phyloP scores from a whole-genome alignment of 371 early-diverging fungal genomes.

The Rhizopus stolonifer region DNA sequence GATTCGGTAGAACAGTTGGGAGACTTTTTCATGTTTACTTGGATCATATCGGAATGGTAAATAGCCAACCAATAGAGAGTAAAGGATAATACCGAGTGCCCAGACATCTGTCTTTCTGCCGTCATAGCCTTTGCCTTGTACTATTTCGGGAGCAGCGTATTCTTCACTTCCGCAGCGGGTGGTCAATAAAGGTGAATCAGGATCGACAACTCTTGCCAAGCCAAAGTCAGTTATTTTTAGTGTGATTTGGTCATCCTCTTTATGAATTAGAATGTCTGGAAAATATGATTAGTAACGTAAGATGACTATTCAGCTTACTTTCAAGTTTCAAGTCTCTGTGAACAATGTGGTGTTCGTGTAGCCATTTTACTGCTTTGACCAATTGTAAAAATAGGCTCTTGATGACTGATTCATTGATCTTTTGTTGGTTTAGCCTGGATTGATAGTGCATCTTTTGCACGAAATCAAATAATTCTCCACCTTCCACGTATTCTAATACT shows the following conservation, averaged over 20 bases:
- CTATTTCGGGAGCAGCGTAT: slow-evolving; percentile 87
- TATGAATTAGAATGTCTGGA: slow-evolving; percentile 28
- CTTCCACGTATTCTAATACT: slow-evolving; percentile 64
- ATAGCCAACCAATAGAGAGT: slow-evolving; percentile 54
- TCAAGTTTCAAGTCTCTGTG: slow-evolving; percentile 82
- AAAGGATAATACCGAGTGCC: slow-evolving; percentile 74
- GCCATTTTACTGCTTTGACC: slow-evolving; percentile 60
- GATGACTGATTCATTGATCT: slow-evolving; percentile 32
- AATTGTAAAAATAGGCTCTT: slow-evolving; percentile 50
- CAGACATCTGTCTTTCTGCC: slow-evolving; percentile 69
- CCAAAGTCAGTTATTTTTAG: slow-evolving; percentile 73
- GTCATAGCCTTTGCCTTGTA: slow-evolving; percentile 64
- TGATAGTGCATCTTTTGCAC: slow-evolving; percentile 49
- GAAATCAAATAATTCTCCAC: slow-evolving; percentile 68
- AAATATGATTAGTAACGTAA: neutral
- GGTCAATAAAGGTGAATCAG: slow-evolving; percentile 40
- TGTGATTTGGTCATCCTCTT: slow-evolving; percentile 24
- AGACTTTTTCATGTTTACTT: slow-evolving; percentile 39
- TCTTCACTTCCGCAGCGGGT: slow-evolving; percentile 74
- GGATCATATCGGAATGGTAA: slow-evolving; percentile 57
- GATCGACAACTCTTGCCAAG: slow-evolving; percentile 52
- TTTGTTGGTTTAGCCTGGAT: slow-evolving; percentile 3
- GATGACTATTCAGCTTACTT: slow-evolving; percentile 47
- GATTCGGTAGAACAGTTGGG: slow-evolving; percentile 51
- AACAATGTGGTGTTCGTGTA: slow-evolving; percentile 71